These are phyloP conservation scores for Zoysia matrella DNA, from an alignment of 202 grass and related monocot species.

Conservation along the genomic window DNA sequence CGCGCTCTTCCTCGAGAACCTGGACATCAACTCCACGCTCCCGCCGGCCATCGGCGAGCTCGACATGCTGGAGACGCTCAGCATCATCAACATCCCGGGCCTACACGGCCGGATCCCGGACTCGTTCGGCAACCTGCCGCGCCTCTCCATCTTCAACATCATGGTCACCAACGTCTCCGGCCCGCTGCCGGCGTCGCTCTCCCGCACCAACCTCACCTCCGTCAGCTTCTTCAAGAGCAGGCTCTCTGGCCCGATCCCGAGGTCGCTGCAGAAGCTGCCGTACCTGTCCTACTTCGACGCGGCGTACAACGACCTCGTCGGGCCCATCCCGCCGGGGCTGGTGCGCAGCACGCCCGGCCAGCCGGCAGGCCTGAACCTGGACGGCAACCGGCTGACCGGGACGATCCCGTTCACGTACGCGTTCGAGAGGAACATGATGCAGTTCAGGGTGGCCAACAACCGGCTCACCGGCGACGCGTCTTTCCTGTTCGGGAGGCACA, in stretches of 20 bases:
- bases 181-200: constrained; percentile 35
- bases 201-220: constrained; percentile 42
- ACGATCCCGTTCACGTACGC: constrained; percentile 43
- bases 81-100: constrained; percentile 18
- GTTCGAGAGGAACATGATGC: constrained; percentile 19
- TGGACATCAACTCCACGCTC: constrained; percentile 31
- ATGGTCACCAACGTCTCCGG: constrained; percentile 44
- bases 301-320: constrained; percentile 36
- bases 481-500: constrained; percentile 45
- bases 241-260: constrained; percentile 44
- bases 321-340: constrained; percentile 50
- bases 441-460: constrained; percentile 52
- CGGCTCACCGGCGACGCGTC: constrained; percentile 54
- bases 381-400: constrained; percentile 51
- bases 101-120: constrained; percentile 56
- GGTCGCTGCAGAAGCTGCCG: constrained; percentile 23
- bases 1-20: neutral
- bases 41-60: constrained; percentile 46
- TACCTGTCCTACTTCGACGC: constrained; percentile 45
- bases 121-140: constrained; percentile 38
- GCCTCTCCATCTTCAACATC: constrained; percentile 46
- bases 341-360: constrained; percentile 4
- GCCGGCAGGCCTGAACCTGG: constrained; percentile 28
- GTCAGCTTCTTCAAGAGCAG: constrained; percentile 44
- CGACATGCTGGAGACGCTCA: constrained; percentile 29